Base-by-base conservation (phyloP, 495 filamentous ascomycete genomes). In the Podospora pseudocomata region DNA sequence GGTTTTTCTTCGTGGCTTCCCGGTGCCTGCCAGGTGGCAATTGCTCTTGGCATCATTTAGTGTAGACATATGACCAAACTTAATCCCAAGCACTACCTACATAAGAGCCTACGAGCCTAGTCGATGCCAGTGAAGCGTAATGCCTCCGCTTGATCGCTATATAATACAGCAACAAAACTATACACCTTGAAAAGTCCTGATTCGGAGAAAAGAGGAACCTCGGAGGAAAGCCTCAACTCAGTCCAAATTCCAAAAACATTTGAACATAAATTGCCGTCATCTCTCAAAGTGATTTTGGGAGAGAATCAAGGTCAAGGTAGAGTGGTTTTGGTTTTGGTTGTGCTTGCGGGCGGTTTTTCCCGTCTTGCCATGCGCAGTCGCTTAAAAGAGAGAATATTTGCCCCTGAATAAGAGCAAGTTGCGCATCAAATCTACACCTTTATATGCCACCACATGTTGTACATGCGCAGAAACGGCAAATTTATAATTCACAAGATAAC, bases 1-100 rank as follows among this genome's bases (percentile, higher is more conserved):
- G 67, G 67, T 26, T 66, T 63, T 60, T 66, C 65, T 54, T 70
- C 49, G 68, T 60, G 18, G 23, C 18, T 26, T 65, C 32, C 55
- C 23, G n/a, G 27, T 39, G 23, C 28, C 53, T 32, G 34, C 27
- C 61, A 26, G 16, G 58, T 30, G 13, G 58, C n/a, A 16, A 59
- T 11, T 20, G 28, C 2, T 27, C 27, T 18, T 65, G 53, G 9
- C 34, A 49, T 49, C 7, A 32, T 7, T 32, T 1, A 7, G 30
- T 32, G 30, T 6, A 7, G 30, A 5, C 4, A 32, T 32, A 32
- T 32, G 39, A 49, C 6, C 39, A 49, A 16, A 13, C 13, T 49
- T 49, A 11, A 49, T 49, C 13, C 13, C 39, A 49, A 16, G 39
- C 39, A 13, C 39, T 18, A 49, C 13, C 7, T 49, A 18, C 23